Conservation (phyloP, 2,329 filamentous ascomycete genomes). For the Hymenoscyphus salicellus region DNA sequence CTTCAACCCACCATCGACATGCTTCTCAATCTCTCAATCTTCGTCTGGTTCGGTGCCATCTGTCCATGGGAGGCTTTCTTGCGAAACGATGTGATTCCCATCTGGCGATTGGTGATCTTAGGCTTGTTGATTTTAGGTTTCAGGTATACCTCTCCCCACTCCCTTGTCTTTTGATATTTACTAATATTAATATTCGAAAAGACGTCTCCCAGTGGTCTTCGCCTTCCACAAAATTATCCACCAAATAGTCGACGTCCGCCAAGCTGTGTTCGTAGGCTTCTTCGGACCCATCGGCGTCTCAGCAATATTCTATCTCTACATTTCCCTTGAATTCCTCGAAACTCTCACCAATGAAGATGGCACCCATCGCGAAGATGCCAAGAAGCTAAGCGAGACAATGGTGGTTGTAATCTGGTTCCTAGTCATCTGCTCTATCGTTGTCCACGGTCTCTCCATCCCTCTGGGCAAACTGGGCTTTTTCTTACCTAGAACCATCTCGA, state of each 20-base stretch:
- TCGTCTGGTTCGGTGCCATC: conserved; percentile 86
- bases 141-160: conserved; percentile 40
- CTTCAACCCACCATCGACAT: conserved; percentile 94
- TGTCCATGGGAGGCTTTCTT: conserved; percentile 76
- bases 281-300: conserved; percentile 91
- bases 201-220: conserved; percentile 71
- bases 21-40: conserved; percentile 78
- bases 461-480: conserved; percentile 62
- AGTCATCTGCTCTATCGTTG: conserved; percentile 76
- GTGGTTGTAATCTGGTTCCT: conserved; percentile 82
- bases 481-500: conserved; percentile 61
- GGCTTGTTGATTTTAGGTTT: conserved; percentile 75
- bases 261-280: conserved; percentile 85
- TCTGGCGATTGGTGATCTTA: conserved; percentile 69
- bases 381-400: conserved; percentile 62
- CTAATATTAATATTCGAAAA: conserved; percentile 13
- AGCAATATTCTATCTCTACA: conserved; percentile 84
- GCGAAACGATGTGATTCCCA: conserved; percentile 64
- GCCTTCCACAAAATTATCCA: conserved; percentile 71
- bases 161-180: not conserved
- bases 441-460: conserved; percentile 80
- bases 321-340: conserved; percentile 71
- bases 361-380: conserved; percentile 61
- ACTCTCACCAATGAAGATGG: conserved; percentile 54
- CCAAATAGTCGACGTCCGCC: conserved; percentile 70